phyloP scores from a whole-genome alignment of 2,329 filamentous ascomycete species.

The Beauveria brongniartii region DNA sequence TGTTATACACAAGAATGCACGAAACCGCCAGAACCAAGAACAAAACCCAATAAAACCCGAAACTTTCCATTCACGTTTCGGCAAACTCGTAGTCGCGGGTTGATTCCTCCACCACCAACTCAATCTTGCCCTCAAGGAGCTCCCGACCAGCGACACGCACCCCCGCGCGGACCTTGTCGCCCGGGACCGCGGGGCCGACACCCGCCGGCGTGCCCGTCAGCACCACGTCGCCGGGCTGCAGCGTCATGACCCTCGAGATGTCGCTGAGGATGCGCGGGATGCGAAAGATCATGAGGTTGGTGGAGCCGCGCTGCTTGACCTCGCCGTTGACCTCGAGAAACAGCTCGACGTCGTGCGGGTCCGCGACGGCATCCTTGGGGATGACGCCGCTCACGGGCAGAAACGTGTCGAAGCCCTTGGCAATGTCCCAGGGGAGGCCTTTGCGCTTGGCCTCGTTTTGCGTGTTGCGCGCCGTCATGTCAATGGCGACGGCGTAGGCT shows the following conservation, averaged over 20 bases:
- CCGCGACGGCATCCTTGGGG: conserved; percentile 66
- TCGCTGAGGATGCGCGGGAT: conserved; percentile 84
- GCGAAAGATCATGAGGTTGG: conserved; percentile 87
- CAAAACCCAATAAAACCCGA: background rate
- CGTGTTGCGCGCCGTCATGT: conserved; percentile 93
- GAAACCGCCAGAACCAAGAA: background rate
- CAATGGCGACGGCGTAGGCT: conserved; percentile 87
- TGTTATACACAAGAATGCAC: background rate
- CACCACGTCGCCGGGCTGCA: conserved; percentile 86
- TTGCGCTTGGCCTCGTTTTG: conserved; percentile 97
- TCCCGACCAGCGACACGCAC: conserved; percentile 74
- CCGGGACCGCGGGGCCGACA: conserved; percentile 75
- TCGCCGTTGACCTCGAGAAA: conserved; percentile 78
- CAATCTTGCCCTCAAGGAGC: conserved; percentile 74
- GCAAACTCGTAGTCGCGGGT: conserved; percentile 68
- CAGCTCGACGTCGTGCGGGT: conserved; percentile 83
- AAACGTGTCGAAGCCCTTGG: conserved; percentile 98
- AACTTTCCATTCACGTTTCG: conserved; percentile 47
- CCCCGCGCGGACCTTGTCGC: conserved; percentile 81
- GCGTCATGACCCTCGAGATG: conserved; percentile 89
- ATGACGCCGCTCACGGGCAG: conserved; percentile 79
- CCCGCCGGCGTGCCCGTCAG: conserved; percentile 97
- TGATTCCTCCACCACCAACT: conserved; percentile 75
- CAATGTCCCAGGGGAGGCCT: conserved; percentile 90
- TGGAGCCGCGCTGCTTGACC: conserved; percentile 74